Evolutionary conservation across 78 protist species (phyloP).

Genomic region (Dictyostelium capitatum): DNA sequence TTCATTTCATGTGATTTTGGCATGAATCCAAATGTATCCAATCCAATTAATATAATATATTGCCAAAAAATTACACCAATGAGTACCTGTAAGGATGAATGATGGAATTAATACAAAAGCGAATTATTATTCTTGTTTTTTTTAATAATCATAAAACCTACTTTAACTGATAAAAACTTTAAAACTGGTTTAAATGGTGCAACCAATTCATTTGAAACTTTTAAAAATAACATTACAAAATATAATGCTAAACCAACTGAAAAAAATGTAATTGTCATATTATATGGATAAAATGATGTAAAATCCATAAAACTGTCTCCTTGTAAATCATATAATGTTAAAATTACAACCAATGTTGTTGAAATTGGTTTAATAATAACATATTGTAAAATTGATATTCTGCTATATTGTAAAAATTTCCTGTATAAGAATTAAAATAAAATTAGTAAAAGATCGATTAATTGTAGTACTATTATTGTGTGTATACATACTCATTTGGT

Average conservation of each 20-base stretch:
- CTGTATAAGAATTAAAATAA: conserved; percentile 1
- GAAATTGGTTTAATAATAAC: conserved; percentile 37
- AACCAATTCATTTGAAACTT: background rate
- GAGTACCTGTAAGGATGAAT: too few relatives aligned
- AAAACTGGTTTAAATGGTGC: conserved; percentile 33
- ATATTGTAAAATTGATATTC: conserved; percentile 45
- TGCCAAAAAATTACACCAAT: conserved; percentile 73
- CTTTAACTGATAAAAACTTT: conserved; percentile 58
- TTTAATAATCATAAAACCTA: background rate
- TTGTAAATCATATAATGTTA: background rate
- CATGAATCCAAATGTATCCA: conserved; percentile 23
- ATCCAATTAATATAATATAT: conserved; percentile 22
- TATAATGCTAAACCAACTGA: conserved; percentile 6
- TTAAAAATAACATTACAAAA: conserved; percentile 16
- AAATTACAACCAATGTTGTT: background rate
- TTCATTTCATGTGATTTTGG: conserved; percentile 21
- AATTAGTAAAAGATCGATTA: background rate
- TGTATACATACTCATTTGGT: conserved; percentile 17
- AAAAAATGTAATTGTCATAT: background rate
- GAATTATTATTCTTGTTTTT: too few relatives aligned
- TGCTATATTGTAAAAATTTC: background rate
- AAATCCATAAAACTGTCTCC: background rate
- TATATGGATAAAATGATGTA: background rate
- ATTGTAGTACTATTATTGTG: background rate
- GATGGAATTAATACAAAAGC: too few relatives aligned